Base-by-base conservation (phyloP, 495 filamentous ascomycete genomes). In the Cercophora newfieldiana region DNA sequence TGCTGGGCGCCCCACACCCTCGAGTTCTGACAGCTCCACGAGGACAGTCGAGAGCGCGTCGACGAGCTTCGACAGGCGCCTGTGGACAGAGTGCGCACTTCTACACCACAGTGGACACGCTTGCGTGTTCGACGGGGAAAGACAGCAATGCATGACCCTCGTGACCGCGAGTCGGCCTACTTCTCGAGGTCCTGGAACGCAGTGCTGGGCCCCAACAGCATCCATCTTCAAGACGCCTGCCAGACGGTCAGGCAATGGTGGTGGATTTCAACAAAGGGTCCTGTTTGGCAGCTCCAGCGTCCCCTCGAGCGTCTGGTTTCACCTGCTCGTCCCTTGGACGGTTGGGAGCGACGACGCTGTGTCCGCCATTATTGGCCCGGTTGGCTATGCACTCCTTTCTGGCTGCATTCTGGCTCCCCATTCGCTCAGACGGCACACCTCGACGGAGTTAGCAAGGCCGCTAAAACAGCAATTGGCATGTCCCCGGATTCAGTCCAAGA, bases 221-320 rank as follows among this genome's bases (percentile, higher is more conserved):
- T 8, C 10, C n/a, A 44, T 44, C 37, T 44, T 14, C 37, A 44
- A 44, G 16, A 10, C 49, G 25, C 18, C 51, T 24, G 50, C 19
- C 51, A 55, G 51, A 44, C 37, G 3, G 37, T 8, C 18, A 33
- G 5, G 30, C 12, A 12, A 33, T 33, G 18, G 25, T 22, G 26
- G 51, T 55, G 51, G 21, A 55, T 33, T 33, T 21, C 29, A 29
- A 58, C n/a, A 58, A 37, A 21, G 29, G 29, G 26, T 29, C 55
- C 55, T 37, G 55, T 31, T 58, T 59, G 44, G 55, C 49, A 31
- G 58, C 31, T 47, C 48, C 24, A 56, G 50, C 24, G 28, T 30
- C 22, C 24, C 61, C 69, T 69, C 66, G 66, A 69, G 66, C 57
- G 44, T 72, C 68, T 66, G 37, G 71, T 70, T 72, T 72, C 71